Evolutionary conservation across 2,329 filamentous ascomycete species (phyloP).

Genomic region (Pezicula rhizophila): DNA sequence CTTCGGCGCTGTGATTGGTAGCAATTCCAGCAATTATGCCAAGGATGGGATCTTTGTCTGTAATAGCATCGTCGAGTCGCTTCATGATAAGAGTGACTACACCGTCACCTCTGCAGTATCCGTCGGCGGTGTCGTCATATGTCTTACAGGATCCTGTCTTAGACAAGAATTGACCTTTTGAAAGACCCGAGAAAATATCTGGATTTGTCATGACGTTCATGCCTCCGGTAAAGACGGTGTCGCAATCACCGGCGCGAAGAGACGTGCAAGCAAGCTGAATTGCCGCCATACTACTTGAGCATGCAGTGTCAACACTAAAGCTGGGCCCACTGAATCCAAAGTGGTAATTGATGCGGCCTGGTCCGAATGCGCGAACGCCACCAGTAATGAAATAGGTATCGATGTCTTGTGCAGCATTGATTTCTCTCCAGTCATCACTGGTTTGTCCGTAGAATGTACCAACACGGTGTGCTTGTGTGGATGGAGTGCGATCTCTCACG

Average conservation of each 20-base stretch:
- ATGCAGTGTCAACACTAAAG: slow-evolving; percentile 30
- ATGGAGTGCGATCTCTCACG: slow-evolving; percentile 33
- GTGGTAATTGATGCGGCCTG: slow-evolving; percentile 30
- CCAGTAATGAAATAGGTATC: slow-evolving; percentile 21
- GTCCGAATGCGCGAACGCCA: slow-evolving; percentile 21
- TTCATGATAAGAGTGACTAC: slow-evolving; percentile 41
- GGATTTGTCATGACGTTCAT: slow-evolving; percentile 10
- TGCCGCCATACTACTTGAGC: slow-evolving; percentile 28
- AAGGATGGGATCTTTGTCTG: slow-evolving; percentile 39
- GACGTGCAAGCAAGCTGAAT: slow-evolving; percentile 10
- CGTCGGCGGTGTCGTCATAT: slow-evolving; percentile 39
- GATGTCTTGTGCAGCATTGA: slow-evolving; percentile 19
- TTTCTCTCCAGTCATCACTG: slow-evolving; percentile 20
- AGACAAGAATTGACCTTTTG: slow-evolving; percentile 10
- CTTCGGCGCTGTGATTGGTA: slow-evolving; percentile 75
- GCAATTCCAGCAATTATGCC: slow-evolving; percentile 59
- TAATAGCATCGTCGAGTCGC: slow-evolving; percentile 37
- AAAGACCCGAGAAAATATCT: slow-evolving; percentile 10
- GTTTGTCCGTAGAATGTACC: slow-evolving; percentile 18
- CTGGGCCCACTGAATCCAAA: slow-evolving; percentile 35
- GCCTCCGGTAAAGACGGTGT: slow-evolving; percentile 10
- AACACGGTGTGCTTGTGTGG: slow-evolving; percentile 33
- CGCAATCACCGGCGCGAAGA: slow-evolving; percentile 8
- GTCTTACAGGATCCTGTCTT: slow-evolving; percentile 37
- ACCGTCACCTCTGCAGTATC: slow-evolving; percentile 44